phyloP scores from a whole-genome alignment of 2,329 filamentous ascomycete species.

The Paecilomyces fulvus region DNA sequence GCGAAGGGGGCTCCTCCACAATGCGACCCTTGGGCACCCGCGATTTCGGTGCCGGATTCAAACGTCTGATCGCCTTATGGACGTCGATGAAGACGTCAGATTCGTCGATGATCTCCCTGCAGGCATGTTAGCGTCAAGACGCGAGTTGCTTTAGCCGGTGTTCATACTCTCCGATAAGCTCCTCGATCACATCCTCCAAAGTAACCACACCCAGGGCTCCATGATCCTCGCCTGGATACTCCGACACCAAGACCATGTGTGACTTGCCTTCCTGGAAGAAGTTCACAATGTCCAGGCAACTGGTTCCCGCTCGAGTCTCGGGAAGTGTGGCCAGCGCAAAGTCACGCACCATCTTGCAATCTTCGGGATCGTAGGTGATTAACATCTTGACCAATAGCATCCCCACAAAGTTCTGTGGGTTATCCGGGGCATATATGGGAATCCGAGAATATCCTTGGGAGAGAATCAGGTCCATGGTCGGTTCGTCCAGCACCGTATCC shows the following conservation, averaged over 20 bases:
- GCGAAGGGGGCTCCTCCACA: conserved; percentile 38
- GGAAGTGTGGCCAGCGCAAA: conserved; percentile 90
- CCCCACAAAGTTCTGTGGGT: conserved; percentile 80
- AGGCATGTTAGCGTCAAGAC: conserved; percentile 12
- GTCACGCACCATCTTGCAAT: conserved; percentile 75
- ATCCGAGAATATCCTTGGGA: conserved; percentile 93
- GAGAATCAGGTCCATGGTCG: conserved; percentile 88
- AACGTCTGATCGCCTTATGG: conserved; percentile 90
- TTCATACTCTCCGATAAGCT: conserved; percentile 87
- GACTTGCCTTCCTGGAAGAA: conserved; percentile 99
- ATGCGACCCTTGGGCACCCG: conserved; percentile 53
- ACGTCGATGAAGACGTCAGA: conserved; percentile 98
- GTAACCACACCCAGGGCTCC: conserved; percentile 92
- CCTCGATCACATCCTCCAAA: conserved; percentile 95
- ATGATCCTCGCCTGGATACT: conserved; percentile 79
- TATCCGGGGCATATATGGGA: conserved; percentile 82
- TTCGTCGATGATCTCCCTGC: conserved; percentile 93
- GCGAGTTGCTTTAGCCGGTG: not conserved
- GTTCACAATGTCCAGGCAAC: conserved; percentile 96
- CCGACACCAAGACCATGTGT: conserved; percentile 95
- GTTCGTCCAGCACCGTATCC: conserved; percentile 83
- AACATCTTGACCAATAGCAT: conserved; percentile 98
- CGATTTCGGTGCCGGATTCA: conserved; percentile 73
- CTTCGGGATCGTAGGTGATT: conserved; percentile 96
- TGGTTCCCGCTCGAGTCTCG: conserved; percentile 89